Percentiles rank a stretch among this genome's conserved stretches.
phyloP scores from a whole-genome alignment of 306 rosid genomes.

The Mimosa bimucronata region DNA sequence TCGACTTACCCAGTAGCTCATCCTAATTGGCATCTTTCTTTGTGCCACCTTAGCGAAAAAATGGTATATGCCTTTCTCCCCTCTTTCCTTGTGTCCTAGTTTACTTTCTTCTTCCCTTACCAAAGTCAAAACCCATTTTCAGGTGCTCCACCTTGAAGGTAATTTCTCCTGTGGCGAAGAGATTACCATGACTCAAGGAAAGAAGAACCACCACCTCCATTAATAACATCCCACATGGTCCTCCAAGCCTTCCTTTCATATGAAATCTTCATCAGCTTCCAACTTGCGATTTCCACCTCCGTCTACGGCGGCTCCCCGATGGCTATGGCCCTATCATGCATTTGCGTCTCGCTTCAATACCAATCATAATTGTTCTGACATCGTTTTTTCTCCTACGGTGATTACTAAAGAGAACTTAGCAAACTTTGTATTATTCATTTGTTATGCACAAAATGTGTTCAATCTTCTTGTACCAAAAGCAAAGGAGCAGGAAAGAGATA shows the following conservation, averaged over 20 bases:
- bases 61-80: too few relatives aligned
- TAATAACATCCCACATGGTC: constrained; percentile 49
- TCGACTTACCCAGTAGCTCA: too few relatives aligned
- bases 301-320: constrained; percentile 44
- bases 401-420: constrained; percentile 55
- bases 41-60: too few relatives aligned
- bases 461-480: constrained; percentile 35
- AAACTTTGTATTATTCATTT: constrained; percentile 51
- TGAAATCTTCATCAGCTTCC: constrained; percentile 61
- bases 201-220: neutral
- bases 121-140: too few relatives aligned
- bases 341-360: constrained; percentile 37
- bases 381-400: constrained; percentile 47
- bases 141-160: too few relatives aligned
- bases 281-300: constrained; percentile 35
- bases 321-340: constrained; percentile 57
- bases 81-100: too few relatives aligned
- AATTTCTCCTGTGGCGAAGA: too few relatives aligned
- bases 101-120: too few relatives aligned
- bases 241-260: constrained; percentile 55
- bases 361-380: constrained; percentile 49
- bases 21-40: too few relatives aligned
- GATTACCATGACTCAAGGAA: too few relatives aligned
- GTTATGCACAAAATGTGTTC: constrained; percentile 39
- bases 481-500: constrained; percentile 39